Conservation (phyloP, 2,329 filamentous ascomycete genomes). For the Chaetomium strumarium region DNA sequence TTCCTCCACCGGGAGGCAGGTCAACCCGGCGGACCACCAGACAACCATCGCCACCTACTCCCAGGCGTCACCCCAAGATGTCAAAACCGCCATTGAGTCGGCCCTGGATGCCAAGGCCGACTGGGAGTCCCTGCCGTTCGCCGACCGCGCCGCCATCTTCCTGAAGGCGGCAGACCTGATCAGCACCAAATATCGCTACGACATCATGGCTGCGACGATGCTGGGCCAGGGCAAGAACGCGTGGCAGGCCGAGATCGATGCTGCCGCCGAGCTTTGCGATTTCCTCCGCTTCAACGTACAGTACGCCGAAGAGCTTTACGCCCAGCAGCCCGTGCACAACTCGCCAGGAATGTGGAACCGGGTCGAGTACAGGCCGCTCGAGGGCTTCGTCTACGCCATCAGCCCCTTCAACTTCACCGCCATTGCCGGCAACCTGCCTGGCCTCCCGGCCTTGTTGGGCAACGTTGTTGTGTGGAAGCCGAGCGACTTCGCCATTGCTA, state of each 20-base stretch:
- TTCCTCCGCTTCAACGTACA: conserved; percentile 93
- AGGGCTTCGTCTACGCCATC: conserved; percentile 93
- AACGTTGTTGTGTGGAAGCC: conserved; percentile 98
- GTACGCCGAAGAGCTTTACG: conserved; percentile 87
- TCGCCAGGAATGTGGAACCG: conserved; percentile 85
- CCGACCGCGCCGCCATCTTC: conserved; percentile 87
- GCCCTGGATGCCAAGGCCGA: conserved; percentile 78
- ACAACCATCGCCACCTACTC: conserved; percentile 77
- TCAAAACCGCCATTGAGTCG: conserved; percentile 72
- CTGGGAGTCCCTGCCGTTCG: conserved; percentile 84
- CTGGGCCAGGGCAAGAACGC: conserved; percentile 96
- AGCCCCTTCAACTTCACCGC: conserved; percentile 97
- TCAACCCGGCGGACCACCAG: conserved; percentile 77
- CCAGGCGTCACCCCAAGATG: conserved; percentile 69
- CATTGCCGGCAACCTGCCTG: conserved; percentile 81
- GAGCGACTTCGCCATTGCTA: conserved; percentile 81
- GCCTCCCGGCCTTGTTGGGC: conserved; percentile 78
- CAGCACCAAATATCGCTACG: conserved; percentile 87
- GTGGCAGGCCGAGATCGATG: conserved; percentile 98
- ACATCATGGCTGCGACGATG: conserved; percentile 94
- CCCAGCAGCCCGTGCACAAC: conserved; percentile 80
- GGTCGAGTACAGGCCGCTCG: conserved; percentile 80
- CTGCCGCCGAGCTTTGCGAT: conserved; percentile 85
- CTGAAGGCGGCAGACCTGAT: conserved; percentile 93
- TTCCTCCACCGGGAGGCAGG: conserved; percentile 60